These are phyloP conservation scores for Lanmaoa pseudosensibilis DNA, from an alignment of 768 basidiomycete species.

Conservation along the genomic window DNA sequence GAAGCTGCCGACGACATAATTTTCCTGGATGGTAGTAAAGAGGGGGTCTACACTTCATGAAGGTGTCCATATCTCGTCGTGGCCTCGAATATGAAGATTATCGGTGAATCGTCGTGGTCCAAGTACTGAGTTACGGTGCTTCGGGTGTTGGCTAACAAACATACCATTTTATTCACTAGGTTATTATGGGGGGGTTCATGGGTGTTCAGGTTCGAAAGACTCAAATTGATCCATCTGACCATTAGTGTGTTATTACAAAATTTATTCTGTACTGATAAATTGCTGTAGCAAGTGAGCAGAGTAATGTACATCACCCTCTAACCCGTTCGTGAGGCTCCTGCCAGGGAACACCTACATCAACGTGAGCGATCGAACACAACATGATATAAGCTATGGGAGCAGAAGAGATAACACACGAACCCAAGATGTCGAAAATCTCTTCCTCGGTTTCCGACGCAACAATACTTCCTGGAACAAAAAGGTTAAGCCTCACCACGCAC, in stretches of 20 bases:
- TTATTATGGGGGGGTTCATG: neutral
- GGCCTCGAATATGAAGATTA: neutral
- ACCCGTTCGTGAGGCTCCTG: slow-evolving; percentile 78
- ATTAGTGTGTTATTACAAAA: neutral
- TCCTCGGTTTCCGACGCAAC: slow-evolving; percentile 83
- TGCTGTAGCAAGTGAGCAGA: neutral
- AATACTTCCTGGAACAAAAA: slow-evolving; percentile 48
- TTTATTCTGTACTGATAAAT: neutral
- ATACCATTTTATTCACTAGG: neutral
- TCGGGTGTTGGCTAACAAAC: neutral
- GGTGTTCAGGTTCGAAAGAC: too few species aligned
- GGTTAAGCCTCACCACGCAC: neutral
- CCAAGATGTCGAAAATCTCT: slow-evolving; percentile 79
- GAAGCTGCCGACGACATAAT: neutral
- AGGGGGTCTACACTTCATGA: neutral
- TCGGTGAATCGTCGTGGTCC: neutral
- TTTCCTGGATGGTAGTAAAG: neutral
- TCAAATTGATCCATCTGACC: neutral
- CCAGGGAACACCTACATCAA: slow-evolving; percentile 63
- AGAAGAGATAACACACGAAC: slow-evolving; percentile 29
- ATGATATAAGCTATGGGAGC: neutral
- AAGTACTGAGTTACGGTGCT: neutral
- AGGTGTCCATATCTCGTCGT: too few species aligned
- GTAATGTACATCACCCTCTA: slow-evolving; percentile 27
- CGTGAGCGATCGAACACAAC: neutral